These are phyloP conservation scores for Trichoderma sp. DNA, from an alignment of 2,329 filamentous ascomycete species.

Conservation along the genomic window DNA sequence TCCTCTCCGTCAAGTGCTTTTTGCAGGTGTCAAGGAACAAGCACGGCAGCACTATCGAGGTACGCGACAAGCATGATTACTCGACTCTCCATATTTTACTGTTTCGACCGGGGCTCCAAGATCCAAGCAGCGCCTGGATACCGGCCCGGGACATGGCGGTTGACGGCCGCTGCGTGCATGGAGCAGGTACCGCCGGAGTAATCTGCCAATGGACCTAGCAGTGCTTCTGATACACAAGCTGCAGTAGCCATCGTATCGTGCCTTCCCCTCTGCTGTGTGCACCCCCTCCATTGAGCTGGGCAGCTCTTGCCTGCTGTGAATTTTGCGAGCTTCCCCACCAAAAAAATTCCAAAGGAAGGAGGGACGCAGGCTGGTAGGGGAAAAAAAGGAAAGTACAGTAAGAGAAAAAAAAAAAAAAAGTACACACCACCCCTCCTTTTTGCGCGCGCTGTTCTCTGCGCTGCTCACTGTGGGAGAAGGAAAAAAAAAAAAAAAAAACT, in stretches of 20 bases:
- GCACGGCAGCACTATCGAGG: neutral
- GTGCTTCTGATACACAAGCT: slow-evolving; percentile 24
- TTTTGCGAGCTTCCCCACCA: slow-evolving; percentile 1
- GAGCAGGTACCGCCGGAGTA: slow-evolving; percentile 10
- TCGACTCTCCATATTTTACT: slow-evolving; percentile 14
- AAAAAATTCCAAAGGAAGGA: slow-evolving; percentile 6
- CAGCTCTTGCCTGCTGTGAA: slow-evolving; percentile 19
- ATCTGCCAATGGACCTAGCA: neutral
- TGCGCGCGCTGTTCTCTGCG: slow-evolving; percentile 11
- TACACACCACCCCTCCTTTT: slow-evolving; percentile 14
- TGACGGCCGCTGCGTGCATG: neutral
- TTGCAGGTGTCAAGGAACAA: neutral
- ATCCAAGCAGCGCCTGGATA: neutral
- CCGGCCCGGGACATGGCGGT: slow-evolving; percentile 5
- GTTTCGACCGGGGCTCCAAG: neutral
- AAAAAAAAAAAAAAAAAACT: neutral
- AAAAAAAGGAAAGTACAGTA: neutral
- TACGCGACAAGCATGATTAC: neutral
- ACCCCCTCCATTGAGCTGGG: slow-evolving; percentile 12
- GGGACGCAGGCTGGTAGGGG: slow-evolving; percentile 2
- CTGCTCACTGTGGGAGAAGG: neutral
- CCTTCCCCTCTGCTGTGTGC: slow-evolving; percentile 14
- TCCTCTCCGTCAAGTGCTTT: neutral
- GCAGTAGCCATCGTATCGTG: slow-evolving; percentile 21
- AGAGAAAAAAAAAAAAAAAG: slow-evolving; percentile 2